Conservation (phyloP, 768 basidiomycete genomes). For the Serendipita sp. region DNA sequence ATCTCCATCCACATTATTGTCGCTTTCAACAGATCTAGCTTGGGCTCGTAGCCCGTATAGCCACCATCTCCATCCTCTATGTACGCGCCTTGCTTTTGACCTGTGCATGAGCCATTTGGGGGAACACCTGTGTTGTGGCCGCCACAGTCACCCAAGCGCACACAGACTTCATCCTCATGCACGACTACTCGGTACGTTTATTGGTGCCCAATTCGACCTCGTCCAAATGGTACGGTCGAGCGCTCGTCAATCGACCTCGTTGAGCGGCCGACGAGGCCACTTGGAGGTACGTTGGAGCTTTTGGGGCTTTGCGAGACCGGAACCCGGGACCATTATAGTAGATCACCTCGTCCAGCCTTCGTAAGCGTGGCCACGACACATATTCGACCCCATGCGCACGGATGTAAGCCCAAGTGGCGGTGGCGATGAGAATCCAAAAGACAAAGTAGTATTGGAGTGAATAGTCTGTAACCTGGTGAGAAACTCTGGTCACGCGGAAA, state of each 20-base stretch:
- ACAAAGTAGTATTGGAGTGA: slow-evolving; percentile 73
- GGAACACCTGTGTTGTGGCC: no score
- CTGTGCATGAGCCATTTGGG: no score
- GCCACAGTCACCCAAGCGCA: no score
- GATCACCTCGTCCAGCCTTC: slow-evolving; percentile 56
- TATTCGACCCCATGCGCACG: slow-evolving; percentile 80
- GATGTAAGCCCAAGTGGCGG: slow-evolving; percentile 53
- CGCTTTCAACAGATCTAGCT: no score
- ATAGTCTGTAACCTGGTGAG: slow-evolving; percentile 38
- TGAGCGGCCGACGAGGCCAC: not conserved
- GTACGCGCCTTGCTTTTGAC: no score
- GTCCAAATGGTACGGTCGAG: slow-evolving; percentile 26
- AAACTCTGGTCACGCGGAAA: not conserved
- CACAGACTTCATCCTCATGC: not conserved
- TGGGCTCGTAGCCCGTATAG: no score
- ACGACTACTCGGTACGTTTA: slow-evolving; percentile 49
- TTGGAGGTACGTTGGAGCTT: not conserved
- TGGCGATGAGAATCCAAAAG: slow-evolving; percentile 57
- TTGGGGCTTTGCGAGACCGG: slow-evolving; percentile 32
- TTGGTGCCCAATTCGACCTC: slow-evolving; percentile 73
- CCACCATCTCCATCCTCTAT: no score
- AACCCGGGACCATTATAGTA: slow-evolving; percentile 82
- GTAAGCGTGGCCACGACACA: slow-evolving; percentile 83
- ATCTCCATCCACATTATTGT: no score
- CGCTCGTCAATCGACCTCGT: slow-evolving; percentile 1